These are phyloP conservation scores for Pistacia vera DNA, from an alignment of 345 rosid species.

Conservation along the genomic window DNA sequence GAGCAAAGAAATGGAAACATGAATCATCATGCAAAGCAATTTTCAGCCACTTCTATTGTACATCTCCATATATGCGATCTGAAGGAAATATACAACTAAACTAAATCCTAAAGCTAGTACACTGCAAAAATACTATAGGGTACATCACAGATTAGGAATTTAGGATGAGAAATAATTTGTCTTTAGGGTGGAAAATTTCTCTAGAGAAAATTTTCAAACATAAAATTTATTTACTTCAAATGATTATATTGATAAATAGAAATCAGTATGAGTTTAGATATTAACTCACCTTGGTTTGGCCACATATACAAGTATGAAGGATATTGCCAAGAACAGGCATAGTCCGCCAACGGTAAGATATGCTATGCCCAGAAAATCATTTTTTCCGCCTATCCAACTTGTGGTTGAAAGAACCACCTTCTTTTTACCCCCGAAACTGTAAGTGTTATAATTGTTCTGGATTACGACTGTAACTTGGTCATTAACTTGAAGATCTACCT, in stretches of 20 bases:
- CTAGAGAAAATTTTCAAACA: background rate
- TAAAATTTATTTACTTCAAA: too few relatives aligned
- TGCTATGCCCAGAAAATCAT: constrained; percentile 55
- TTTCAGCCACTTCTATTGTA: background rate
- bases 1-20: background rate
- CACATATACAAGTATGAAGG: constrained; percentile 46
- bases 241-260: background rate
- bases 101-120: background rate
- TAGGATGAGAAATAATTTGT: background rate
- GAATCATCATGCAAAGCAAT: background rate
- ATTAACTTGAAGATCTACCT: constrained; percentile 41
- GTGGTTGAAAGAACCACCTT: constrained; percentile 59
- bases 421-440: constrained; percentile 55
- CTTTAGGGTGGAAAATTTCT: background rate
- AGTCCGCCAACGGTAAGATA: constrained; percentile 48
- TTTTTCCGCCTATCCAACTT: constrained; percentile 62
- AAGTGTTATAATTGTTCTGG: constrained; percentile 58
- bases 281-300: constrained; percentile 51
- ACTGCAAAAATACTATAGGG: background rate
- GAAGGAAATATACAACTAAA: background rate
- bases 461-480: constrained; percentile 38
- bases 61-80: too few relatives aligned
- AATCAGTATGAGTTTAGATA: background rate
- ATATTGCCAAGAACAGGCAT: constrained; percentile 46
- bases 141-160: background rate